These are phyloP conservation scores for Eragrostis tef DNA, from an alignment of 202 grass and related monocot species.

Conservation along the genomic window DNA sequence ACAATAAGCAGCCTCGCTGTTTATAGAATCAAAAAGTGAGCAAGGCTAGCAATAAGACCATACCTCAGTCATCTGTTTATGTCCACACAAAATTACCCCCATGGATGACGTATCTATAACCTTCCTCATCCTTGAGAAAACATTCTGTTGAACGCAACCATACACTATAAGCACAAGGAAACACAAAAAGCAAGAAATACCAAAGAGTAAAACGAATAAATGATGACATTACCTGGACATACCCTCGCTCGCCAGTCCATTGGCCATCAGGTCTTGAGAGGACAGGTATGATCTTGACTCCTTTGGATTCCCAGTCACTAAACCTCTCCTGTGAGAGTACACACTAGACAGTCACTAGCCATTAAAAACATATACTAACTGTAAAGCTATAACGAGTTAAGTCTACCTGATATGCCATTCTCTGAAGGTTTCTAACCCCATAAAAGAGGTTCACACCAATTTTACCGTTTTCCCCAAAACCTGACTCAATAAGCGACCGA, in stretches of 20 bases:
- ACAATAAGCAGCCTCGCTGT: not conserved
- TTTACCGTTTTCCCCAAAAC: conserved; percentile 54
- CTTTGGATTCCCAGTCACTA: conserved; percentile 66
- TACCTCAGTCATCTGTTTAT: conserved; percentile 83
- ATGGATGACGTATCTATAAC: conserved; percentile 55
- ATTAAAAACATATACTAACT: not conserved
- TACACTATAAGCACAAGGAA: conserved; percentile 5
- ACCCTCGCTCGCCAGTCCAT: conserved; percentile 76
- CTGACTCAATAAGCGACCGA: conserved; percentile 74
- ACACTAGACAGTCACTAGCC: not conserved
- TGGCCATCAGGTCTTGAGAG: conserved; percentile 66
- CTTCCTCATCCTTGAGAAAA: conserved; percentile 63
- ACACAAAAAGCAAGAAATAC: not conserved
- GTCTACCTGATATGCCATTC: conserved; percentile 83
- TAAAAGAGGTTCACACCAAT: conserved; percentile 71
- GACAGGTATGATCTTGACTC: conserved; percentile 75
- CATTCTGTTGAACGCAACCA: conserved; percentile 56
- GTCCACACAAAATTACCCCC: conserved; percentile 88
- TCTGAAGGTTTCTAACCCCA: conserved; percentile 75
- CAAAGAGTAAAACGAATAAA: not conserved
- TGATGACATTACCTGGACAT: conserved; percentile 69
- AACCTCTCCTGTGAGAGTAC: conserved; percentile 65
- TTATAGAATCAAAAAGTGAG: not conserved
- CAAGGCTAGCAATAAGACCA: not conserved
- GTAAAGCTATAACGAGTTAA: not conserved